A percentile compares a stretch with the other conserved stretches of the same genome.
Evolutionary conservation across 1,284 basidiomycete genomes (phyloP).

Genomic region (Trametes versicolor): DNA sequence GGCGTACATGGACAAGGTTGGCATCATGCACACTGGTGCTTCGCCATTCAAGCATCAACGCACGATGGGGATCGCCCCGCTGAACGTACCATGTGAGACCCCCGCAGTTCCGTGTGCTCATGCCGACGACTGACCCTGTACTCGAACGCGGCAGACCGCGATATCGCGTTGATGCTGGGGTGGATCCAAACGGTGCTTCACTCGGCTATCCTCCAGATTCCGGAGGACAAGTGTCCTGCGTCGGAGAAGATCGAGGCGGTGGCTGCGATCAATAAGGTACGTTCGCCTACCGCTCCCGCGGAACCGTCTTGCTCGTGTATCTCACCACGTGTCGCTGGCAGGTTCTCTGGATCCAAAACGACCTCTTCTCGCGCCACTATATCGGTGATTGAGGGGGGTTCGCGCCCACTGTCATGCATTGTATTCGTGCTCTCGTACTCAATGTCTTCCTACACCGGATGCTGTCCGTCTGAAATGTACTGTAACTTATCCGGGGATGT

Average conservation of each 20-base stretch:
- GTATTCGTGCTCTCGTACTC: background rate
- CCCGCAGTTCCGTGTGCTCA: background rate
- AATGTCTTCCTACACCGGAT: background rate
- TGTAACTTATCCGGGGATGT: constrained; percentile 9
- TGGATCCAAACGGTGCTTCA: constrained; percentile 47
- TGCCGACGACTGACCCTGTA: background rate
- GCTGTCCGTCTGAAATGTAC: background rate
- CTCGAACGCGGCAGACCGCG: constrained; percentile 41
- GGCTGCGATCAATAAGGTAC: constrained; percentile 55
- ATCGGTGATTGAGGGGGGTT: constrained; percentile 41
- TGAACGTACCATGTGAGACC: constrained; percentile 47
- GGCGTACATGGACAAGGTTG: constrained; percentile 61
- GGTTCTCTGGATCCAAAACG: constrained; percentile 60
- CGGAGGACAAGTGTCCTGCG: constrained; percentile 39
- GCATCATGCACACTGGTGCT: constrained; percentile 59
- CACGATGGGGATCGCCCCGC: constrained; percentile 45
- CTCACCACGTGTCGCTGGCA: constrained; percentile 26
- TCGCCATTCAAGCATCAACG: constrained; percentile 51
- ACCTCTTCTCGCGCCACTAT: constrained; percentile 57
- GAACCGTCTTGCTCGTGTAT: background rate
- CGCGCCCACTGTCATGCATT: background rate
- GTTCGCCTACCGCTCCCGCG: background rate
- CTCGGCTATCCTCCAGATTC: constrained; percentile 44
- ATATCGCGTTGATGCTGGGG: constrained; percentile 47
- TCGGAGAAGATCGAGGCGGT: constrained; percentile 52